Evolutionary conservation across 1,284 basidiomycete species (phyloP).

Genomic region (Meripilus lineatus): DNA sequence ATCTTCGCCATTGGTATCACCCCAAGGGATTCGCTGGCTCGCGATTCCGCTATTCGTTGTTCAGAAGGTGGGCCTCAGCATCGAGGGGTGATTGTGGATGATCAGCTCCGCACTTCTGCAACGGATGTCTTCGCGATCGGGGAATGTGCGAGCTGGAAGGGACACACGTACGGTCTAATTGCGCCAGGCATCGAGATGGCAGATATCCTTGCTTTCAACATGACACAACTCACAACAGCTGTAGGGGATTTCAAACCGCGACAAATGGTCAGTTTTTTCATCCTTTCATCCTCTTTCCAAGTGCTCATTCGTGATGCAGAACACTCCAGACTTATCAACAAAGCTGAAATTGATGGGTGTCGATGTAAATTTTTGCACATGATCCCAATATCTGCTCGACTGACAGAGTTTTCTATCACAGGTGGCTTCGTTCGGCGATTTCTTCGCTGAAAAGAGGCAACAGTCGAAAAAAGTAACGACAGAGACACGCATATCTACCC

Average conservation of each 20-base stretch:
- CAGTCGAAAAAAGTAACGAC: too few species aligned
- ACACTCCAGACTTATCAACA: slow-evolving; percentile 56
- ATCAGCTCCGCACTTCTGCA: slow-evolving; percentile 53
- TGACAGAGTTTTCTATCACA: slow-evolving; percentile 12
- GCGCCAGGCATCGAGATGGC: slow-evolving; percentile 76
- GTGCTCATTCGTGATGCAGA: slow-evolving; percentile 22
- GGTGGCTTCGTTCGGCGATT: slow-evolving; percentile 75
- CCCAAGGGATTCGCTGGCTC: slow-evolving; percentile 66
- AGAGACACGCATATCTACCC: too few species aligned
- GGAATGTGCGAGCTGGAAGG: slow-evolving; percentile 70
- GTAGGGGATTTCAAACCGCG: slow-evolving; percentile 41
- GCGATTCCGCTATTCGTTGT: slow-evolving; percentile 44
- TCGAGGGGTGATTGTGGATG: slow-evolving; percentile 57
- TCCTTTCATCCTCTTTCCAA: background rate
- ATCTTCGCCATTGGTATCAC: slow-evolving; percentile 68
- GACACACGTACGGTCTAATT: slow-evolving; percentile 67
- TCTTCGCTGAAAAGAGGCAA: slow-evolving; percentile 60
- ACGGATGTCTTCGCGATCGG: slow-evolving; percentile 69
- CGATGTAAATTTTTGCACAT: slow-evolving; percentile 39
- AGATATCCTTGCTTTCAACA: slow-evolving; percentile 71
- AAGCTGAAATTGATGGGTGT: slow-evolving; percentile 74
- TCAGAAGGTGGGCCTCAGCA: slow-evolving; percentile 28
- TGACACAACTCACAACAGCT: slow-evolving; percentile 47
- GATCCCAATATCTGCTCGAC: background rate
- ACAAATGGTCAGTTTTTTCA: slow-evolving; percentile 36